Base-by-base conservation (phyloP, 2,329 filamentous ascomycete species). In the Diaporthe ampelina region DNA sequence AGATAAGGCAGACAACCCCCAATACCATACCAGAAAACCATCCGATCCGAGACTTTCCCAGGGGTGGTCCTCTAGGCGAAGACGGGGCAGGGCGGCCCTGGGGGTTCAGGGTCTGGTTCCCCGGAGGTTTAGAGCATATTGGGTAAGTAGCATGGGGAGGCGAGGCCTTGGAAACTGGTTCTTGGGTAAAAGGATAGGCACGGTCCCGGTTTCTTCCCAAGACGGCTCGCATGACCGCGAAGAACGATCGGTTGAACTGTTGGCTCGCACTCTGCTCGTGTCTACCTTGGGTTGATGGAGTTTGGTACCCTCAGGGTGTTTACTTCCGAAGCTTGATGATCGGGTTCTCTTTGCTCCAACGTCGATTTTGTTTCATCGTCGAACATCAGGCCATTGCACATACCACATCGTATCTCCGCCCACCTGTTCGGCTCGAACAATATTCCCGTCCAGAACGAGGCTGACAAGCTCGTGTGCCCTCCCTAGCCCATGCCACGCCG, bases 181-280 rank as follows among this genome's bases (percentile, higher is more conserved):
- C 21, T 54, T 68, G 63, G 40, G 32, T 32, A 5, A 2, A 40
- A 19, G 63, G 63, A 68, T 54, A 54, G 35, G 63, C 63, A 68
- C 32, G 48, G 63, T 54, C 15, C 32, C 48, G 63, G 32, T 54
- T n/a, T 54, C 48, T 68, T 21, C 32, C 63, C 63, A 52, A 54
- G n/a, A n/a, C 32, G 48, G 19, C n/a, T 10, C 19, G 48, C 48
- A 21, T 68, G 63, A 29, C n/a, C 29, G 52, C 24, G n/a, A n/a
- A 17, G n/a, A 19, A 5, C 8, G n/a, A 68, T 68, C 48, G 63
- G 45, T 37, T n/a, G 63, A 68, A 68, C 63, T n/a, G 63, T 29
- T 54, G 63, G 48, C 48, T 1, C 48, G 32, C 48, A 54, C 21
- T 9, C 48, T 11, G 45, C 13, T 67, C 45, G 43, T 11, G 32